phyloP scores from a whole-genome alignment of 2,329 filamentous ascomycete genomes.

The Fusarium buxicola region DNA sequence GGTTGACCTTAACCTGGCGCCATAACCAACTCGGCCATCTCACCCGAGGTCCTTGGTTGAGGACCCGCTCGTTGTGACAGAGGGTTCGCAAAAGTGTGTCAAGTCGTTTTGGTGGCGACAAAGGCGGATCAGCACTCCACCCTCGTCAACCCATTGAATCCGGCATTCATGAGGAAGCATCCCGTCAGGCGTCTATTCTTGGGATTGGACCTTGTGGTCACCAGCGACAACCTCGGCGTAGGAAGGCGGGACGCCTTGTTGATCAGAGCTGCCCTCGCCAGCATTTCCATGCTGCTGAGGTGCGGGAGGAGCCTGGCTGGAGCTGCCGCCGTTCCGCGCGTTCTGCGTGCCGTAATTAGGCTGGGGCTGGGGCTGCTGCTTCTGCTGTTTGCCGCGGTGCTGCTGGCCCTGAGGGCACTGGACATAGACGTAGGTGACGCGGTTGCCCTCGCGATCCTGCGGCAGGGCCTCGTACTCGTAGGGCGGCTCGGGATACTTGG shows the following conservation, averaged over 20 bases:
- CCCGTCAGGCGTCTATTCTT: slow-evolving; percentile 40
- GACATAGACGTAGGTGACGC: slow-evolving; percentile 84
- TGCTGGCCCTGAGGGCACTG: slow-evolving; percentile 58
- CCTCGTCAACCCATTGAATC: background rate
- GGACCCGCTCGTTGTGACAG: slow-evolving; percentile 35
- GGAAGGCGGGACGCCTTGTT: slow-evolving; percentile 75
- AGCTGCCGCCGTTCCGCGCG: slow-evolving; percentile 40
- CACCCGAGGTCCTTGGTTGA: slow-evolving; percentile 25
- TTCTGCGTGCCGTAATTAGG: slow-evolving; percentile 60
- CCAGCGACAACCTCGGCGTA: slow-evolving; percentile 92
- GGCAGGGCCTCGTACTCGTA: slow-evolving; percentile 76
- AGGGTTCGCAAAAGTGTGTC: slow-evolving; percentile 11
- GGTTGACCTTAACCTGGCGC: slow-evolving; percentile 44
- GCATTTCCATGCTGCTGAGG: slow-evolving; percentile 50
- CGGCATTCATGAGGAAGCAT: background rate
- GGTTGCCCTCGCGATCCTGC: slow-evolving; percentile 66
- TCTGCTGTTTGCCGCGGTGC: slow-evolving; percentile 44
- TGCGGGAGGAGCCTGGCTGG: slow-evolving; percentile 42
- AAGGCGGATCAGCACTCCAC: slow-evolving; percentile 2
- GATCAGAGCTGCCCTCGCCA: slow-evolving; percentile 55
- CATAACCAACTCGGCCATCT: slow-evolving; percentile 47
- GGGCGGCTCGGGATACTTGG: slow-evolving; percentile 82
- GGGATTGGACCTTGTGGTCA: slow-evolving; percentile 86
- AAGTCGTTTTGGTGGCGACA: slow-evolving; percentile 9
- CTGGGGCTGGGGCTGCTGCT: slow-evolving; percentile 45